A percentile compares a stretch with the other conserved stretches of the same genome.
Evolutionary conservation across 2,329 filamentous ascomycete species (phyloP).

Genomic region (Stemphylium lycopersici): DNA sequence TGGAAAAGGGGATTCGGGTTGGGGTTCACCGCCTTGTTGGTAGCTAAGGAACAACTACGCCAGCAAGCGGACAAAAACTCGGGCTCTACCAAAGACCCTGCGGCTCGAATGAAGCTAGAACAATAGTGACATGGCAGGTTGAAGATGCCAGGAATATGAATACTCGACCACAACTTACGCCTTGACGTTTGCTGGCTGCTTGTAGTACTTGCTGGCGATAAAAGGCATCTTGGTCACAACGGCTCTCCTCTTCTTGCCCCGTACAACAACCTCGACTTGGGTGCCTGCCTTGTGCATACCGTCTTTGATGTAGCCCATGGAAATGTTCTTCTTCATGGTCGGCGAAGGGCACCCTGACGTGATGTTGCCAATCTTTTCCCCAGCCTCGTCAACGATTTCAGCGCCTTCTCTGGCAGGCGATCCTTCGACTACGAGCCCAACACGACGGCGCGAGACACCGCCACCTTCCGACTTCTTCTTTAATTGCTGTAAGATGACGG

Average conservation of each 20-base stretch:
- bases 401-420: slow-evolving; percentile 90
- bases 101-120: not conserved
- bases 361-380: slow-evolving; percentile 74
- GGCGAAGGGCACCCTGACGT: slow-evolving; percentile 93
- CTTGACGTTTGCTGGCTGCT: slow-evolving; percentile 34
- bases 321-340: slow-evolving; percentile 85
- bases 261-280: slow-evolving; percentile 76
- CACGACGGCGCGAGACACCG: slow-evolving; percentile 73
- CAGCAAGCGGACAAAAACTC: not conserved
- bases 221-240: slow-evolving; percentile 90
- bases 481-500: slow-evolving; percentile 77
- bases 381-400: slow-evolving; percentile 70
- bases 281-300: slow-evolving; percentile 85
- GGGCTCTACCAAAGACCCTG: not conserved
- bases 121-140: not conserved
- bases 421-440: slow-evolving; percentile 83
- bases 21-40: no score
- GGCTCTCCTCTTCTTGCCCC: slow-evolving; percentile 77
- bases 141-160: not conserved
- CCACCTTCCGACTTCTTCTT: slow-evolving; percentile 73
- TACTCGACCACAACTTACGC: slow-evolving; percentile 16
- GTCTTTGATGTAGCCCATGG: slow-evolving; percentile 89
- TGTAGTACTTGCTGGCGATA: slow-evolving; percentile 76
- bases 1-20: no score
- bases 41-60: not conserved